Percentiles rank a stretch among this genome's conserved stretches.
Conservation (phyloP, 2,329 filamentous ascomycete genomes). For the Stagonosporopsis vannaccii region DNA sequence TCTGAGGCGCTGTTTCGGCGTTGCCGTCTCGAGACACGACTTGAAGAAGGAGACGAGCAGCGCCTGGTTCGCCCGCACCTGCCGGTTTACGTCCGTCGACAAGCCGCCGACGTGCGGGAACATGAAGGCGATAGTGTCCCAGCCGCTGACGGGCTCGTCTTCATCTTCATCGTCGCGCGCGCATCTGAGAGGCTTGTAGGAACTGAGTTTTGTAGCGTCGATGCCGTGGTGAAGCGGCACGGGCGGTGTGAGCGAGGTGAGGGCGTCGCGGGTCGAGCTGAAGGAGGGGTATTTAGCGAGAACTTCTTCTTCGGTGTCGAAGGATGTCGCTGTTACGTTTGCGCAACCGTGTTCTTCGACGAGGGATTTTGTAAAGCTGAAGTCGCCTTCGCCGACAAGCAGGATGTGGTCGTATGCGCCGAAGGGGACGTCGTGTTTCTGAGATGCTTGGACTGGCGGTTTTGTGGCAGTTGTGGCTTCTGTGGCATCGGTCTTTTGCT, state of each 20-base stretch:
- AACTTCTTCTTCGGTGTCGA: constrained; percentile 68
- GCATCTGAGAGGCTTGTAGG: constrained; percentile 38
- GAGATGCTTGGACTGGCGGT: constrained; percentile 33
- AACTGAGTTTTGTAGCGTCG: constrained; percentile 67
- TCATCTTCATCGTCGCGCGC: constrained; percentile 28
- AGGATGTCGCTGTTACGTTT: constrained; percentile 73
- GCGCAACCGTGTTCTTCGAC: constrained; percentile 70
- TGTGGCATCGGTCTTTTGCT: constrained; percentile 9
- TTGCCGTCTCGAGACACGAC: constrained; percentile 31
- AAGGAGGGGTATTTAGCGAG: constrained; percentile 57
- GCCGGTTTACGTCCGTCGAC: constrained; percentile 90
- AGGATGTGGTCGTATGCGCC: constrained; percentile 71
- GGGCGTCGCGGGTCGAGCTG: constrained; percentile 46
- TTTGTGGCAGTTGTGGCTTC: constrained; percentile 22
- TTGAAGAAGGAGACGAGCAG: constrained; percentile 45
- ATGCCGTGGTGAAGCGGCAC: constrained; percentile 60
- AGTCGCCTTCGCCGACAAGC: constrained; percentile 79
- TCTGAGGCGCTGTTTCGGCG: constrained; percentile 22
- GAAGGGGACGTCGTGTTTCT: constrained; percentile 71
- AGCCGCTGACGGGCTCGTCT: constrained; percentile 50
- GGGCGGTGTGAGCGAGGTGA: constrained; percentile 41
- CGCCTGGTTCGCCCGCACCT: constrained; percentile 79
- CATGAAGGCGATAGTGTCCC: constrained; percentile 89
- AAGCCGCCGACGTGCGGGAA: constrained; percentile 96
- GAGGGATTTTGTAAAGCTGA: constrained; percentile 77